These are phyloP conservation scores for Violaceomyces palustris DNA, from an alignment of 1,284 basidiomycete species.

Conservation along the genomic window DNA sequence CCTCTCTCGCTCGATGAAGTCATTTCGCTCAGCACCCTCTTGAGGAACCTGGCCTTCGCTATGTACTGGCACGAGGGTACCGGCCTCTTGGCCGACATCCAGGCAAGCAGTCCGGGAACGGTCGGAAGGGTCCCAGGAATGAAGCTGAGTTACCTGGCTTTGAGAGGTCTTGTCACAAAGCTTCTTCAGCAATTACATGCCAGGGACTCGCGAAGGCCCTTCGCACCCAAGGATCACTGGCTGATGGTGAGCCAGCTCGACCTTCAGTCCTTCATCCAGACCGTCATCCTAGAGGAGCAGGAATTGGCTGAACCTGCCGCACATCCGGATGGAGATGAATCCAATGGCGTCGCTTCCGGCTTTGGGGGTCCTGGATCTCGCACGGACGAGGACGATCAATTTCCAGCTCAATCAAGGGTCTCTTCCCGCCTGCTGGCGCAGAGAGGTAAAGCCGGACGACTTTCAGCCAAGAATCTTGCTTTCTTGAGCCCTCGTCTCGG, in stretches of 20 bases:
- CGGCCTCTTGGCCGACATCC: slow-evolving; percentile 16
- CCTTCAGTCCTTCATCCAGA: slow-evolving; percentile 79
- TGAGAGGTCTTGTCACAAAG: slow-evolving; percentile 34
- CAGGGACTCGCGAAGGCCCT: slow-evolving; percentile 32
- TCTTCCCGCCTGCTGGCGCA: no score
- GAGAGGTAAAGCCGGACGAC: no score
- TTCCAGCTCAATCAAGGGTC: no score
- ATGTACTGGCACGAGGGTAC: slow-evolving; percentile 68
- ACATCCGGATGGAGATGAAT: slow-evolving; percentile 5
- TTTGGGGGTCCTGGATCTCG: no score
- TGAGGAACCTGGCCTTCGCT: slow-evolving; percentile 73
- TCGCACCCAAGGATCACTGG: slow-evolving; percentile 66
- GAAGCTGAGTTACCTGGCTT: slow-evolving; percentile 24
- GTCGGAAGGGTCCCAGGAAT: slow-evolving; percentile 28
- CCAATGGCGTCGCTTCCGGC: no score
- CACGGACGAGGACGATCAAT: no score
- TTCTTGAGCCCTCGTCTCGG: slow-evolving; percentile 77
- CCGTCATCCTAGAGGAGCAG: slow-evolving; percentile 61
- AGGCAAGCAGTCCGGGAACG: not conserved
- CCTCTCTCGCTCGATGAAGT: slow-evolving; percentile 81
- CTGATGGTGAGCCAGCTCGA: slow-evolving; percentile 68
- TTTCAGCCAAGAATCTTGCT: slow-evolving; percentile 68
- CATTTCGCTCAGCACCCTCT: slow-evolving; percentile 62
- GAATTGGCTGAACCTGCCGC: no score
- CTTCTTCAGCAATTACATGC: slow-evolving; percentile 48